These are phyloP conservation scores for Saccharomycopsis oosterbeekiorum DNA, from an alignment of 805 yeast species.

Conservation along the genomic window DNA sequence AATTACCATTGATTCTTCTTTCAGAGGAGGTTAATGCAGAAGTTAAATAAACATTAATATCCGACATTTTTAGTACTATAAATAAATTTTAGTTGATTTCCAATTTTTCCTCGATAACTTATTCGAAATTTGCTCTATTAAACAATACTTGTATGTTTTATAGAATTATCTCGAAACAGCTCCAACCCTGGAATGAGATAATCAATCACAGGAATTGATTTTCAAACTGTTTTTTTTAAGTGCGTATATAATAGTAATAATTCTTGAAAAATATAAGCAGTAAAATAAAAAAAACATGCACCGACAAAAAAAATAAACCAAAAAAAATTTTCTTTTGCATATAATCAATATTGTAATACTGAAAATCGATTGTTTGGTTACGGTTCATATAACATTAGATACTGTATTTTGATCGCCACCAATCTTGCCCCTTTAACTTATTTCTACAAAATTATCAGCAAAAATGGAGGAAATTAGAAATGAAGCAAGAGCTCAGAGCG, in stretches of 20 bases:
- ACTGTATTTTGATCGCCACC: too few species aligned
- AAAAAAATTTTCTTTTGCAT: not conserved
- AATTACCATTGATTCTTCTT: conserved; percentile 49
- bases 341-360: not conserved
- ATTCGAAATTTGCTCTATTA: too few species aligned
- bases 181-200: too few species aligned
- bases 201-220: too few species aligned
- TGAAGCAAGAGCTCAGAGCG: conserved; percentile 1
- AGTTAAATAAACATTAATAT: conserved; percentile 48
- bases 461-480: not conserved
- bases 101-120: too few species aligned
- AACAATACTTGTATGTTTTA: not conserved
- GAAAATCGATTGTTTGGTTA: not conserved
- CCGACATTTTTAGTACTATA: conserved; percentile 19
- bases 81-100: not conserved
- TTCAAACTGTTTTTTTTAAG: not conserved
- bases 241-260: too few species aligned
- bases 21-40: conserved; percentile 64
- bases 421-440: not conserved
- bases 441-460: not conserved
- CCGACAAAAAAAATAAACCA: too few species aligned
- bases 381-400: too few species aligned
- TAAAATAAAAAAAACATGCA: too few species aligned
- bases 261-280: too few species aligned
- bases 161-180: not conserved